phyloP scores from a whole-genome alignment of 805 yeast genomes.

The Teunomyces gatunensis region DNA sequence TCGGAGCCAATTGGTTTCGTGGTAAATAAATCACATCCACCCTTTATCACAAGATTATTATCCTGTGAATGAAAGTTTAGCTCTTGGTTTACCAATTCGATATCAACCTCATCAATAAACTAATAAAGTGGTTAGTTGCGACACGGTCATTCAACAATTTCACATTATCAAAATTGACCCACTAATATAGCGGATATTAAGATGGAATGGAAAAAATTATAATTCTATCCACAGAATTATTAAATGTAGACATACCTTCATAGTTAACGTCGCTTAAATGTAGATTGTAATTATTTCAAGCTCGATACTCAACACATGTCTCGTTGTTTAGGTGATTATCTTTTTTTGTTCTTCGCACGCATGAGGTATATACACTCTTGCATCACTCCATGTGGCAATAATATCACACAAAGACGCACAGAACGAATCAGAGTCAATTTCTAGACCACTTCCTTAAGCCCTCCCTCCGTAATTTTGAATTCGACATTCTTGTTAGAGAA shows the following conservation, averaged over 20 bases:
- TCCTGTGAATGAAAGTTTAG: conserved; percentile 46
- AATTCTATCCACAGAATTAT: neutral
- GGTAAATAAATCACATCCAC: conserved; percentile 90
- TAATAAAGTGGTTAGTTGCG: conserved; percentile 21
- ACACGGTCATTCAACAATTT: neutral
- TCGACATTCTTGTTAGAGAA: conserved; percentile 10
- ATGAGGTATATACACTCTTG: neutral
- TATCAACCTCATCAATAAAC: conserved; percentile 91
- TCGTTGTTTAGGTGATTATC: conserved; percentile 17
- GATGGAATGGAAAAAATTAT: neutral
- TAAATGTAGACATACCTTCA: neutral
- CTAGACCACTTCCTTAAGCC: conserved; percentile 12
- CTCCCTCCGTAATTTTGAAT: conserved; percentile 16
- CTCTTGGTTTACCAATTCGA: conserved; percentile 87
- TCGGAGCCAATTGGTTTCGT: conserved; percentile 93
- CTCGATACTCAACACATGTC: neutral
- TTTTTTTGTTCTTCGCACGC: conserved; percentile 5
- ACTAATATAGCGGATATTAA: neutral
- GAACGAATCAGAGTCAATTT: neutral
- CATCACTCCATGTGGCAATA: neutral
- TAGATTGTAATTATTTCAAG: neutral
- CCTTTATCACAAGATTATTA: conserved; percentile 55
- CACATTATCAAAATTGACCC: neutral
- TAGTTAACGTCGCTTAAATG: neutral
- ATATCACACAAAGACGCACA: neutral